Evolutionary conservation across 1,139 yeast species (phyloP), one percentile per base, ranked within the genome.

Genomic region (Yamadazyma sp.): DNA sequence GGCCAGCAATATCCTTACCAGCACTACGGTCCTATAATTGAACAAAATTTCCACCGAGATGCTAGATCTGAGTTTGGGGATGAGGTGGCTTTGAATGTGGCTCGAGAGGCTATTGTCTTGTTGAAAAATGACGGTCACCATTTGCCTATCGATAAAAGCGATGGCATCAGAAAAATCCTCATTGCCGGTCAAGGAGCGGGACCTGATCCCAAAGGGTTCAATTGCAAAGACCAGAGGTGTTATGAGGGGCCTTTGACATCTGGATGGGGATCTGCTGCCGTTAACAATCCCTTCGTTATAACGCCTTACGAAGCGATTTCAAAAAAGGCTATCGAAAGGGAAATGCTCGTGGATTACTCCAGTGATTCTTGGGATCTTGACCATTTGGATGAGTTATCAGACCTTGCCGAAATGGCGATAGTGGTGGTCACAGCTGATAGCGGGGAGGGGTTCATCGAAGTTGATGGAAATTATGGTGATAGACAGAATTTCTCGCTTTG

Each of bases 401-500:
- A 73, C 40, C 61, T 59, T 46, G 77, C 81, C 0, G 83, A 77
- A 49, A 56, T 77, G 55, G 63, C 79, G 5, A 58, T 79, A 22
- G 78, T 80, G 2, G 66, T 79, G 43, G 84, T 75, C 0, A 63
- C 64, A 36, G 68, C 81, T 1, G 59, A 65, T 46, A 73, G 83
- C 8, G 86, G 85, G 12, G 86, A 80, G 58, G 83, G 83, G 0
- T 77, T 69, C 50, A 64, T 77, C 35, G 71, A 67, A 45, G 79
- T 79, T 26, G 85, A 79, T 49, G 75, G 72, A 16, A 80, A 79
- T 47, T 75, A 58, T 51, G 85, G 85, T n/a, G 86, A 80, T 52
- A 56, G 85, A 26, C 69, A 71, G 49, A 78, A 80, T 51, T 56
- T 70, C 14, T 67, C 82, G 0, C 57, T 80, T 38, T 80, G 85